Conservation (phyloP, 2,329 filamentous ascomycete species). For the Cephalotrichum gorgonifer region DNA sequence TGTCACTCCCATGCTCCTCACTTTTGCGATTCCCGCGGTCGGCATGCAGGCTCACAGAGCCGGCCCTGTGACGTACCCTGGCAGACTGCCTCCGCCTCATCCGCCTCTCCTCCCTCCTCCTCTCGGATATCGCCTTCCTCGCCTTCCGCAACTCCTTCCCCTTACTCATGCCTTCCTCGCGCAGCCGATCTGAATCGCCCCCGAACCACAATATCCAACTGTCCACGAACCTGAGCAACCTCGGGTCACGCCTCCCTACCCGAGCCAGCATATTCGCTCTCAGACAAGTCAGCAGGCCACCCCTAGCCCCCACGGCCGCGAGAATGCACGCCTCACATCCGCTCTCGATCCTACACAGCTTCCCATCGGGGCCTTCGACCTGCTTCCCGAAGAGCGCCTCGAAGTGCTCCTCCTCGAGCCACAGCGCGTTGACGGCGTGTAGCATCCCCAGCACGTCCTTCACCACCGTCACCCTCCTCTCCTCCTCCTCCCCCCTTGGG, state of each 20-base stretch:
- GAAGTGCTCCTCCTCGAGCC: constrained; percentile 26
- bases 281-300: constrained; percentile 31
- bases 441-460: constrained; percentile 17
- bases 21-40: no score
- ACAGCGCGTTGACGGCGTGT: constrained; percentile 23
- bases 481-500: neutral
- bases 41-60: no score
- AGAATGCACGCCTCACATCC: constrained; percentile 45
- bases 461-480: constrained; percentile 14
- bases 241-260: constrained; percentile 14
- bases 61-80: no score
- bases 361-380: constrained; percentile 10
- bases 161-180: no score
- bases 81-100: neutral
- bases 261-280: constrained; percentile 31
- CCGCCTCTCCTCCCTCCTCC: constrained; percentile 7
- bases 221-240: constrained; percentile 28
- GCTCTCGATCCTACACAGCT: constrained; percentile 15
- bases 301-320: constrained; percentile 33
- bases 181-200: no score
- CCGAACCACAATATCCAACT: constrained; percentile 29
- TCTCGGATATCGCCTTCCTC: constrained; percentile 1
- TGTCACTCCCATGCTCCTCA: no score
- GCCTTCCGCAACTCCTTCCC: neutral
- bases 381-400: constrained; percentile 20